phyloP scores from a whole-genome alignment of 352 stramenopile species.

The Aphanomyces astaci region DNA sequence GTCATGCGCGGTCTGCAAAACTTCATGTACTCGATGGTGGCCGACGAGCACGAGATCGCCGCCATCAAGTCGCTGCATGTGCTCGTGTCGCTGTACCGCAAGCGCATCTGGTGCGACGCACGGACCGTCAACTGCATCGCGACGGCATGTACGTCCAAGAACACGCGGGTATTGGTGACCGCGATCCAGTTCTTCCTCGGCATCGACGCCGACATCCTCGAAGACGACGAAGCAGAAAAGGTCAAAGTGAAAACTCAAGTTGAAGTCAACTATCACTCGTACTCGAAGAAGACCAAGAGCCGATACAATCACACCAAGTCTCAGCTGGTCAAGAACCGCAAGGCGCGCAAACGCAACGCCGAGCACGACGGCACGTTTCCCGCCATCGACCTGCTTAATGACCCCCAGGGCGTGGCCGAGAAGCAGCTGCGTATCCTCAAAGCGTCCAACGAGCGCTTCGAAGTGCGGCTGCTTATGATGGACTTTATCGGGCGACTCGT shows the following conservation, averaged over 20 bases:
- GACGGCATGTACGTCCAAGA: slow-evolving; percentile 76
- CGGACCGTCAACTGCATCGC: slow-evolving; percentile 96
- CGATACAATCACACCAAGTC: slow-evolving; percentile 75
- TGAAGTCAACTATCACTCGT: slow-evolving; percentile 88
- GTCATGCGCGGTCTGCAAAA: slow-evolving; percentile 94
- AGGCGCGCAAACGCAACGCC: slow-evolving; percentile 65
- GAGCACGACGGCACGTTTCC: slow-evolving; percentile 86
- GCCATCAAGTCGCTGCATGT: slow-evolving; percentile 88
- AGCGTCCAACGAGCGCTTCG: slow-evolving; percentile 83
- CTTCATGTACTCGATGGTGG: slow-evolving; percentile 93
- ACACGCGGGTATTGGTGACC: slow-evolving; percentile 83
- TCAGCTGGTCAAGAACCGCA: slow-evolving; percentile 87
- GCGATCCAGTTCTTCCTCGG: slow-evolving; percentile 97
- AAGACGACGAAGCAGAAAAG: slow-evolving; percentile 88
- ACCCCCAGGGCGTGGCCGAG: slow-evolving; percentile 93
- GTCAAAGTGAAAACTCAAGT: slow-evolving; percentile 81
- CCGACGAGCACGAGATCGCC: slow-evolving; percentile 78
- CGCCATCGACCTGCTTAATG: slow-evolving; percentile 96
- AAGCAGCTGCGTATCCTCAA: slow-evolving; percentile 89
- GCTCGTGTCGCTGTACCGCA: slow-evolving; percentile 94
- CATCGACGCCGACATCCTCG: slow-evolving; percentile 95
- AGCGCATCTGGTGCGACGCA: slow-evolving; percentile 95
- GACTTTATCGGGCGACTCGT: slow-evolving; percentile 97
- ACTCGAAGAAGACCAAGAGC: slow-evolving; percentile 96
- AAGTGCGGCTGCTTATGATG: slow-evolving; percentile 97